Evolutionary conservation across 1,284 basidiomycete species (phyloP), one percentile per base, ranked within the genome.

Genomic region (Microbotryum intermedium): DNA sequence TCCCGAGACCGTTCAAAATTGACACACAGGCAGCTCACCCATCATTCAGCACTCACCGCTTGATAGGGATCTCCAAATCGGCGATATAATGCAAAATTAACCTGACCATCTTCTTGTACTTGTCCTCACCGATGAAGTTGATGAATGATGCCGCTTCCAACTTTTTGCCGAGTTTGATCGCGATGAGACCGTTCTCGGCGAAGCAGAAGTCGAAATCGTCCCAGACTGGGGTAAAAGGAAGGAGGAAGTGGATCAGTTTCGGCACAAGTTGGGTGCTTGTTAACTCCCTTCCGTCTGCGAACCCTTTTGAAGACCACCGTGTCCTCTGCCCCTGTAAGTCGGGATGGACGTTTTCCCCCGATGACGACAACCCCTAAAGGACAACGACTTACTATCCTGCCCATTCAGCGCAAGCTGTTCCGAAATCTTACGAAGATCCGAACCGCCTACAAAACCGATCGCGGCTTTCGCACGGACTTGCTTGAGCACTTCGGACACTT

Each of bases 161-260:
- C 55, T 78, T 76, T 73, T 88, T 78, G 18, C 89, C 90, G 30
- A 88, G 76, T 76, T 86, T 90, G 79, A 83, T 97, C 0, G 93
- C 94, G 2, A 82, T 90, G 57, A 99, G 76, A 6, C 94, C 94
- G 72, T 99, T 99, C 79, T 99, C 94, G 29, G 87, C 86, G 71
- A 98, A 98, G 13, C 78, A 83, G 73, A 88, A 99, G 77, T 98
- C 95, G 72, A 93, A 97, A 61, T 84, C 81, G 2, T 89, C 77
- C 59, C 86, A 70, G 48, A 80, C 90, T 93, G 18, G 25, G 21
- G 28, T n/a, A 28, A n/a, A 23, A 47, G 34, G 16, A 8, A 21
- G 13, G 28, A 39, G 9, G 18, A n/a, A 44, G 20, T 8, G n/a
- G 23, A 46, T 25, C 25, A 42, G 28, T 34, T 47, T n/a, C n/a